phyloP scores from a whole-genome alignment of 1,139 yeast species.

The Sugiyamaella xylanicola region DNA sequence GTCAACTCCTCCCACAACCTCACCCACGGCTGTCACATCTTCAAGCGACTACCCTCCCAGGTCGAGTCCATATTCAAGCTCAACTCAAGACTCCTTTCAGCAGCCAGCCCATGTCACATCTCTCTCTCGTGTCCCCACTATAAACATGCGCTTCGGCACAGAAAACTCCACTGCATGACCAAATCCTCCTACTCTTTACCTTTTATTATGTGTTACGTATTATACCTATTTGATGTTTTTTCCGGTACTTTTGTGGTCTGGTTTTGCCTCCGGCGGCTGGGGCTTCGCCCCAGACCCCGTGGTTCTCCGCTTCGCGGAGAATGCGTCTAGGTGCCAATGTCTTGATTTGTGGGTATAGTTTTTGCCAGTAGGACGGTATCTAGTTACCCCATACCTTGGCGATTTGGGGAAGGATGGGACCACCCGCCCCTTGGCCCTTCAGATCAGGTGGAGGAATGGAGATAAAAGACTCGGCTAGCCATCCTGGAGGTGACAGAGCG shows the following conservation, averaged over 20 bases:
- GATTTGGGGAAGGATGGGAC: constrained; percentile 12
- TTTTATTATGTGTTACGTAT: constrained; percentile 2
- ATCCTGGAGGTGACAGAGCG: constrained; percentile 48
- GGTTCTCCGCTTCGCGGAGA: background rate
- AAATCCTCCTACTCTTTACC: background rate
- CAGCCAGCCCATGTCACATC: constrained; percentile 6
- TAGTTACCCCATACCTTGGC: constrained; percentile 15
- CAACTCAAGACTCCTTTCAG: constrained; percentile 12
- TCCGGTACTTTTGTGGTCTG: background rate
- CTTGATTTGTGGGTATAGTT: background rate
- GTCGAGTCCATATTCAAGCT: constrained; percentile 7
- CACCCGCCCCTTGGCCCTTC: constrained; percentile 16
- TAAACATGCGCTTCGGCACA: constrained; percentile 15
- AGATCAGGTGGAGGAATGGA: constrained; percentile 38
- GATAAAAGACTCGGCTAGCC: constrained; percentile 41
- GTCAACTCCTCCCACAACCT: constrained; percentile 5
- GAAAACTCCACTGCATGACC: constrained; percentile 10
- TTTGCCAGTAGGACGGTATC: no score
- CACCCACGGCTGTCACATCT: constrained; percentile 14
- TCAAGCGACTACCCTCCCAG: constrained; percentile 6
- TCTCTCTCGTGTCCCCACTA: constrained; percentile 9
- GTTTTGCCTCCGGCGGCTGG: background rate
- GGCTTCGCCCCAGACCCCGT: background rate
- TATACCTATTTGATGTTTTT: constrained; percentile 6
- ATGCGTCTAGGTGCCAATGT: background rate